Evolutionary conservation across 2,329 filamentous ascomycete genomes (phyloP).

Genomic region (Talaromyces islandicus): DNA sequence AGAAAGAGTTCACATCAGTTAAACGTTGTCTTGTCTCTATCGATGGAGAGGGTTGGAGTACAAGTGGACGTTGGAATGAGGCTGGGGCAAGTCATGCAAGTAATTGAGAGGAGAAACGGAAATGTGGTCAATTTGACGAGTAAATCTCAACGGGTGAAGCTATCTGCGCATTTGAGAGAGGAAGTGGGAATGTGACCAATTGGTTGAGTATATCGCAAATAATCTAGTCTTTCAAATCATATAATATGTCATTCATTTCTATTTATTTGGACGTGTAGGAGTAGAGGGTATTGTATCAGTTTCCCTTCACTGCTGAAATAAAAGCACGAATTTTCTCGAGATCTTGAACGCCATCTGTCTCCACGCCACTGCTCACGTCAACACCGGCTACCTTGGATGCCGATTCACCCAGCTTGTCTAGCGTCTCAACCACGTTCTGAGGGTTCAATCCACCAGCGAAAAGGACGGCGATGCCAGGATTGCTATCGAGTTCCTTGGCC

Average conservation of each 20-base stretch:
- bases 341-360: conserved; percentile 74
- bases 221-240: not conserved
- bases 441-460: conserved; percentile 80
- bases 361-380: conserved; percentile 92
- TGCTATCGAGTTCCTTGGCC: conserved; percentile 57
- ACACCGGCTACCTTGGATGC: conserved; percentile 67
- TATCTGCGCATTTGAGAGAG: not conserved
- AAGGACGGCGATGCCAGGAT: conserved; percentile 66
- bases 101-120: not conserved
- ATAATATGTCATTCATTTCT: not conserved
- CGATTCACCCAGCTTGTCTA: conserved; percentile 58
- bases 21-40: not conserved
- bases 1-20: not conserved
- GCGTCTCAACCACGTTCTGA: conserved; percentile 65
- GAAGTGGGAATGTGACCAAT: not conserved
- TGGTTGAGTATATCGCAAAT: not conserved
- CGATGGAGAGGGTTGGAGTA: not conserved
- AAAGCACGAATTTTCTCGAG: conserved; percentile 76
- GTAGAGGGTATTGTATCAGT: conserved; percentile 11
- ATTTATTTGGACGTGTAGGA: not conserved
- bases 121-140: no score
- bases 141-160: not conserved
- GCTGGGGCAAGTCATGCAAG: not conserved
- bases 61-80: not conserved
- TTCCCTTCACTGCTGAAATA: conserved; percentile 64